phyloP scores from a whole-genome alignment of 2,329 filamentous ascomycete species.

The Knufia fluminis region DNA sequence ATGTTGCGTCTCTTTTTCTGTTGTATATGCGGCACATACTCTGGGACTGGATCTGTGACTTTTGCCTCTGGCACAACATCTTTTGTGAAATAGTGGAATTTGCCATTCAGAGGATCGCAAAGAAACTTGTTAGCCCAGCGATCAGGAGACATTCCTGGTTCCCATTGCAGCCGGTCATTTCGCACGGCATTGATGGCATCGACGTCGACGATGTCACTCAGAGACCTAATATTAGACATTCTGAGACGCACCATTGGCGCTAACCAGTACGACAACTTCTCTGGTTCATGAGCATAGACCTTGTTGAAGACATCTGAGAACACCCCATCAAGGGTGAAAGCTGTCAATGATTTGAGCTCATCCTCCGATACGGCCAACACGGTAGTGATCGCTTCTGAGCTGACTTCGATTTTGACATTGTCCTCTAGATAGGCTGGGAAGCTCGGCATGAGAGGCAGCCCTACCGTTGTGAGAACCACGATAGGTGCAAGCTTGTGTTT shows the following conservation, averaged over 20 bases:
- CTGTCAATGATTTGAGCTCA: conserved; percentile 49
- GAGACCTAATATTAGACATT: neutral
- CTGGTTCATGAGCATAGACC: conserved; percentile 54
- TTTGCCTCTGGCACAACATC: conserved; percentile 44
- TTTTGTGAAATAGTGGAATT: conserved; percentile 48
- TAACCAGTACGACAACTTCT: conserved; percentile 73
- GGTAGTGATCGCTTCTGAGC: conserved; percentile 37
- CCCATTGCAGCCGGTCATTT: conserved; percentile 38
- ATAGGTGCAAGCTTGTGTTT: conserved; percentile 52
- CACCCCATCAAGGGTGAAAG: conserved; percentile 60
- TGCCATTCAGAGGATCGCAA: conserved; percentile 49
- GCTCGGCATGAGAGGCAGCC: conserved; percentile 53
- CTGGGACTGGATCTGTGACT: conserved; percentile 56
- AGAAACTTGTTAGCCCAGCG: conserved; percentile 43
- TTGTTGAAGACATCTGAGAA: conserved; percentile 89
- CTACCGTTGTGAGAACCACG: conserved; percentile 59
- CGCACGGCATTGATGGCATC: conserved; percentile 27
- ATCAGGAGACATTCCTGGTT: conserved; percentile 29
- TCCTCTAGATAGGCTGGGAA: conserved; percentile 67
- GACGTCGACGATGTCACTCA: conserved; percentile 14
- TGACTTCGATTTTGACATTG: conserved; percentile 50
- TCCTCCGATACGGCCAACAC: conserved; percentile 38
- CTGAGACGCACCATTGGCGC: conserved; percentile 43
- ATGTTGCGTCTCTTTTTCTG: conserved; percentile 52
- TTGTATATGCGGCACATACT: conserved; percentile 33